Evolutionary conservation across 495 filamentous ascomycete genomes (phyloP), one percentile per base, ranked within the genome.

Genomic region (Parathielavia appendiculata): DNA sequence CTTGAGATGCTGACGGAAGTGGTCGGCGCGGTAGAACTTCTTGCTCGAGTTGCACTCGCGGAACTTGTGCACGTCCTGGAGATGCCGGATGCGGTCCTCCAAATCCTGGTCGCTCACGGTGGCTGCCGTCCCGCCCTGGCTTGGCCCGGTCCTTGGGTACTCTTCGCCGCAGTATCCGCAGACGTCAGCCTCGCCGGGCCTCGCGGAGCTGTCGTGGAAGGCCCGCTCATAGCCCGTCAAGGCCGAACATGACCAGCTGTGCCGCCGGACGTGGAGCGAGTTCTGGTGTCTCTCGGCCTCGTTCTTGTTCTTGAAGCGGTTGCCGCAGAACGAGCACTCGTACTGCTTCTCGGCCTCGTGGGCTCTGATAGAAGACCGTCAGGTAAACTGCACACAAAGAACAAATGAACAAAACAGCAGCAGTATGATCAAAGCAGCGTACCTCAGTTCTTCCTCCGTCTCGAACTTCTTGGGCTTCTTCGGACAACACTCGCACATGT

Each of bases 381-480:
- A 36, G 48, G 35, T 11, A 5, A 49, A 4, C n/a, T 16, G 11
- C 10, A 4, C 23, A 13, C 14, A 30, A 26, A 32, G 26, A n/a
- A 13, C 4, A 20, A 13, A 38, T 32, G 36, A 36, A 47, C 32
- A 16, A 45, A 9, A 51, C 17, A 32, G 7, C n/a, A n/a, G n/a
- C n/a, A 23, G n/a, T 22, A 26, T 13, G 39, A 46, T 26, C 22
- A 16, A 40, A 49, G n/a, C 16, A 55, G 77, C 88, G 73, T 82
- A 96, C 93, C 83, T 86, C 48, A 97, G 77, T 56, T 96, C 92
- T 45, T 91, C 86, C 61, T 82, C 74, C 6, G 81, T 90, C 58
- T 97, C 91, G 66, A 98, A 98, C 65, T 97, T 97, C 69, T 96
- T 97, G 1, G 93, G 93, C 71, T 97, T 98, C 73, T 98, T 97